Conservation (phyloP, 2,329 filamentous ascomycete species). For the Fusarium sp. region DNA sequence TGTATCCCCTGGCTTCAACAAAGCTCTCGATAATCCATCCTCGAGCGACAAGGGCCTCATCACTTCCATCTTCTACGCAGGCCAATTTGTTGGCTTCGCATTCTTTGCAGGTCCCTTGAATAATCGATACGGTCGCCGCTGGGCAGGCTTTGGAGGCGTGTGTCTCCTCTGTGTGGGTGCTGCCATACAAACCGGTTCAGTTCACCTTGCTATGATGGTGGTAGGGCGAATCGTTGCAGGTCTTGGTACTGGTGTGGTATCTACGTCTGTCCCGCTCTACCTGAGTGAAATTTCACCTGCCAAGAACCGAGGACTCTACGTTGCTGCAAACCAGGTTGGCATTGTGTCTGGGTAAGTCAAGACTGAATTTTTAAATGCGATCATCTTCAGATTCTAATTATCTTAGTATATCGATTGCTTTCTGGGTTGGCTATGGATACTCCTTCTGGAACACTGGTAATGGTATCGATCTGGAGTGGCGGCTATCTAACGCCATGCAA, state of each 20-base stretch:
- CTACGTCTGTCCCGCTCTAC: slow-evolving; percentile 14
- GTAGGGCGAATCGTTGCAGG: slow-evolving; percentile 15
- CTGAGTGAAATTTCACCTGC: slow-evolving; percentile 21
- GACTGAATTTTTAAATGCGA: fast-evolving
- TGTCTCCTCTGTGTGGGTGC: slow-evolving; percentile 18
- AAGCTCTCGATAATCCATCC: slow-evolving; percentile 1
- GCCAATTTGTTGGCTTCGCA: slow-evolving; percentile 12
- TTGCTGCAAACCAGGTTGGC: slow-evolving; percentile 21
- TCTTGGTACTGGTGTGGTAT: slow-evolving; percentile 14
- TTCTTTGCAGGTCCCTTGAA: slow-evolving; percentile 10
- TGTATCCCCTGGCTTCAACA: slow-evolving; percentile 16
- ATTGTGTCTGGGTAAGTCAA: slow-evolving; percentile 20
- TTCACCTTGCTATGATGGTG: slow-evolving; percentile 24
- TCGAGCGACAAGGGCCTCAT: slow-evolving; percentile 22
- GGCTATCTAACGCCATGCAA: slow-evolving; percentile 17
- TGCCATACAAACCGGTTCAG: slow-evolving; percentile 20
- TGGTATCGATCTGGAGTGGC: slow-evolving; percentile 15
- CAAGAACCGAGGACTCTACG: slow-evolving; percentile 13
- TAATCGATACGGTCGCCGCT: slow-evolving; percentile 11
- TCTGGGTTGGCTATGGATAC: slow-evolving; percentile 25
- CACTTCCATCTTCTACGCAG: slow-evolving; percentile 16
- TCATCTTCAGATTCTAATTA: not conserved
- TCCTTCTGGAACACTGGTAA: slow-evolving; percentile 20
- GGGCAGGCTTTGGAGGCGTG: slow-evolving; percentile 5
- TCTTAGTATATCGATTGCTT: slow-evolving; percentile 12